Base-by-base conservation (phyloP, 371 early-diverging fungal genomes). In the Actinomortierella ambigua region DNA sequence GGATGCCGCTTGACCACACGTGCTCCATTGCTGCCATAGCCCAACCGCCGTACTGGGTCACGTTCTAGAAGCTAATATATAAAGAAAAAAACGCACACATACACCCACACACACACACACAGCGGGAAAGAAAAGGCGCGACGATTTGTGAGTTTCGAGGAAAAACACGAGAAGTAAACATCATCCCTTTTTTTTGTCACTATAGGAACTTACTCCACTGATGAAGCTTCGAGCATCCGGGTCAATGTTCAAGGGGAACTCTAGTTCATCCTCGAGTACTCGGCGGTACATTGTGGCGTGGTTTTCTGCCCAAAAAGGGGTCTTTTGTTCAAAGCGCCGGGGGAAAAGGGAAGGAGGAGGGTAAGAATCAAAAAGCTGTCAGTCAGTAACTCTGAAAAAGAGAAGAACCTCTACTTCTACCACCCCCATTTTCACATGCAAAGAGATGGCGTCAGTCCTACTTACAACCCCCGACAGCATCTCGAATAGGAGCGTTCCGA, bases 401-500 rank as follows among this genome's bases (percentile, higher is more conserved):
- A n/a, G n/a, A n/a, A n/a, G n/a, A n/a, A n/a, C n/a, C n/a, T 11
- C 34, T 34, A 6, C 11, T 11, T 34, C 11, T 34, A 11, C 34
- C 11, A 4, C 34, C 34, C 34, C 34, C 34, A 4, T 34, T 34
- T 34, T 11, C 34, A 6, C 34, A 27, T 5, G 14, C 23, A 43
- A 43, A 24, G 6, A 53, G 14, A 8, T 22, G 17, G 2, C n/a
- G n/a, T 18, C 0, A 6, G 13, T 59, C 22, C 7, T 18, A 77
- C 82, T 76, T 82, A 84, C 86, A 47, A 82, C 81, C 1, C 93
- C 93, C 18, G 82, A 82, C 40, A 91, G 29, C 82, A 93, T 88
- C 66, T 91, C 97, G 68, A 92, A 99, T 46, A 98, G 82, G 23
- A 98, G 82, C 1, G 96, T 92, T 0, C 99, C 99, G 7, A 98